Base-by-base conservation (phyloP, 257 asterid species). In the Solanum corneliomulleri region DNA sequence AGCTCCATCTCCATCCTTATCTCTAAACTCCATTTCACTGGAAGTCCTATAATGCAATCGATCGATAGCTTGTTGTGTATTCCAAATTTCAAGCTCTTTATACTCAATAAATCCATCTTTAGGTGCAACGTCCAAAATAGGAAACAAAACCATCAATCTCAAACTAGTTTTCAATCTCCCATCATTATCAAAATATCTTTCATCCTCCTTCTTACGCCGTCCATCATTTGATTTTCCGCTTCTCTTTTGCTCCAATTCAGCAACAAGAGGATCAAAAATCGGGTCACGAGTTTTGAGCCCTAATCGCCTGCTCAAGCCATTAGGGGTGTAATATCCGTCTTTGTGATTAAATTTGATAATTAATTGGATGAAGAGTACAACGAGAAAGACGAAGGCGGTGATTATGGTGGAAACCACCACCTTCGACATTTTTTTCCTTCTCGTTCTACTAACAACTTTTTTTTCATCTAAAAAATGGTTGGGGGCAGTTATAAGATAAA, bases 21-120 rank as follows among this genome's bases (percentile, higher is more conserved):
- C 93, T 35, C 86, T 87, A 15, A 27, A 84, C 25, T 85, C 80
- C 89, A 89, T 68, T 82, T 85, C 92, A 42, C 86, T 88, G 56
- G 2, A 37, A 1, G 87, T 84, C 49, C 82, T 82, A 25, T 85
- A 81, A 86, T 88, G 75, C 87, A 91, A 69, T 25, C 89, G 70
- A 81, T 89, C 91, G 49, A 91, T 56, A 1, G 91, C 86, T 66
- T 87, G 91, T 64, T 89, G 89, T 31, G 47, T 74, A 35, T 89
- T 87, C 93, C 93, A 91, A 13, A 69, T 85, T 56, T 82, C 89
- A 4, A 91, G 89, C 89, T 89, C 93, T 66, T 87, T 87, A 6
- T 82, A 42, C 31, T 89, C 91, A 25, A 91, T 45, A 52, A 85
- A 88, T 14, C 91, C 91, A 75, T 91, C 90, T 16, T 78, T 29